Evolutionary conservation across 257 asterid species (phyloP).

Genomic region (Primulina eburnea): DNA sequence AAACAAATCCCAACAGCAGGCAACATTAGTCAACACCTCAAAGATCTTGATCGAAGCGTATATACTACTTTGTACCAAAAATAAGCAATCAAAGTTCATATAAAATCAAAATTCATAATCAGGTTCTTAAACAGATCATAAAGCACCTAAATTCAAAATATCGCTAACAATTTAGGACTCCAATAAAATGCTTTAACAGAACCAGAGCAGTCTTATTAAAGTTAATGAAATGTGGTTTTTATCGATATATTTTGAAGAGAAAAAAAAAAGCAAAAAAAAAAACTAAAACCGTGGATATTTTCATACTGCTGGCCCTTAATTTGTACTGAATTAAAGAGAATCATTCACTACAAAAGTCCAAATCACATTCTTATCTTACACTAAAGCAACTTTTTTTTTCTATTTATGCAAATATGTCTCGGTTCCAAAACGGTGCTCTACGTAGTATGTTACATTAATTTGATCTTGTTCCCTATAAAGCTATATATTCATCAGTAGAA

Average conservation of each 20-base stretch:
- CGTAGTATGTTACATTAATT: too few relatives aligned
- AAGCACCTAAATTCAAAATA: neutral
- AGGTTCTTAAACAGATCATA: neutral
- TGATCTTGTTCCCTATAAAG: neutral
- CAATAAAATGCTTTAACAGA: neutral
- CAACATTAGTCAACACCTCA: neutral
- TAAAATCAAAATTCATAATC: neutral
- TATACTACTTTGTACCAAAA: neutral
- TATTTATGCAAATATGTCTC: too few relatives aligned
- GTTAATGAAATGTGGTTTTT: neutral
- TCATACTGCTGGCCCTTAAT: too few relatives aligned
- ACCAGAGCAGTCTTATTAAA: neutral
- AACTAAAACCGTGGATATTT: too few relatives aligned
- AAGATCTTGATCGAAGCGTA: neutral
- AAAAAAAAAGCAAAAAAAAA: too few relatives aligned
- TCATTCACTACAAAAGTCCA: too few relatives aligned
- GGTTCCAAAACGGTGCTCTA: too few relatives aligned
- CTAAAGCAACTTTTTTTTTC: neutral
- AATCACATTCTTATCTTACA: neutral
- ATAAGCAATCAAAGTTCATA: neutral
- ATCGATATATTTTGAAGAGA: neutral
- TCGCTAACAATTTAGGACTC: neutral
- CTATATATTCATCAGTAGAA: constrained; percentile 3
- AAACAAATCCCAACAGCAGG: neutral
- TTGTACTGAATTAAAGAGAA: too few relatives aligned